Evolutionary conservation across 306 rosid species (phyloP).

Genomic region (Vigna reflexopilosa): DNA sequence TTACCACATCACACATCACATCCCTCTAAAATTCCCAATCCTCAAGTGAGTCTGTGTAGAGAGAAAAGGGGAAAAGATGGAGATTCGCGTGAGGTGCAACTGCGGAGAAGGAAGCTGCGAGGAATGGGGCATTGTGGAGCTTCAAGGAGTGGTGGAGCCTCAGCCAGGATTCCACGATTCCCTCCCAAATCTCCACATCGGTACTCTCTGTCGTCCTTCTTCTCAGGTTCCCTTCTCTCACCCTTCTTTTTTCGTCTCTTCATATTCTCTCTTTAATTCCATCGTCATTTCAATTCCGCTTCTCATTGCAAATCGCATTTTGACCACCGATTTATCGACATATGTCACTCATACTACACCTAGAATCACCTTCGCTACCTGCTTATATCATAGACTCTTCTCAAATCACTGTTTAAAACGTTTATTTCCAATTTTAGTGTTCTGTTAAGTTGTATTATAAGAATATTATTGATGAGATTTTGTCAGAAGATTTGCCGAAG

Average conservation of each 20-base stretch:
- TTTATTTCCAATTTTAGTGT: not conserved
- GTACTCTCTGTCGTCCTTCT: slow-evolving; percentile 81
- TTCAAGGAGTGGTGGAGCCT: slow-evolving; percentile 79
- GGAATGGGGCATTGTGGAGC: slow-evolving; percentile 84
- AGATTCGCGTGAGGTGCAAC: slow-evolving; percentile 70
- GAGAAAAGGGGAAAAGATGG: slow-evolving; percentile 44
- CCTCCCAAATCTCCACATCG: slow-evolving; percentile 70
- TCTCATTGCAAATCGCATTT: not conserved
- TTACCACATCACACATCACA: too few relatives aligned
- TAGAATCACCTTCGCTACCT: not conserved
- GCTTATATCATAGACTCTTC: too few relatives aligned
- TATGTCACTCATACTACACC: not conserved
- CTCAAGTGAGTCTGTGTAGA: not conserved
- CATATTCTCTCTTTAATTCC: not conserved
- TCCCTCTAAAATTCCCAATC: not conserved
- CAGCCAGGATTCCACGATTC: slow-evolving; percentile 63
- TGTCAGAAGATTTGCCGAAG: not conserved
- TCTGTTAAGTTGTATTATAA: not conserved
- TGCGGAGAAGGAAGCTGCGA: slow-evolving; percentile 68
- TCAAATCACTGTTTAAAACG: not conserved
- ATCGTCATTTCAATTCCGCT: not conserved
- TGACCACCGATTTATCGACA: not conserved
- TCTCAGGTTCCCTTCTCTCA: slow-evolving; percentile 54
- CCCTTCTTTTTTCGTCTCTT: not conserved
- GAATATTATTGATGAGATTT: not conserved